A percentile compares a stretch with the other conserved stretches of the same genome.
Evolutionary conservation across 352 stramenopile species (phyloP).

Genomic region (Thalassiosira exigua): DNA sequence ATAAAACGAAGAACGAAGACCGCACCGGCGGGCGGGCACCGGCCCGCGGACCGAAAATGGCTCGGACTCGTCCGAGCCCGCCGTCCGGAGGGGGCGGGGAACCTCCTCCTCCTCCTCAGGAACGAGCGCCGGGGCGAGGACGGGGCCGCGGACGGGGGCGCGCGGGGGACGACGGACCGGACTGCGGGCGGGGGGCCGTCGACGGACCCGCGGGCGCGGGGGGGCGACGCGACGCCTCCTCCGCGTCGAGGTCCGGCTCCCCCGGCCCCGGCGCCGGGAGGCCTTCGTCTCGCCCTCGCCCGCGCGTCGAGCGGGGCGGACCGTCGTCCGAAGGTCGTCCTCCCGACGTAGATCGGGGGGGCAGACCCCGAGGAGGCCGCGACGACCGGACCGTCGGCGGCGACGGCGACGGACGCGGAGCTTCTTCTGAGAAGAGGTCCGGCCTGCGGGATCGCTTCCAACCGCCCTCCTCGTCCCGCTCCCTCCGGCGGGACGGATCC

Average conservation of each 20-base stretch:
- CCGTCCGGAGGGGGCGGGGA: conserved; percentile 42
- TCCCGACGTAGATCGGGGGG: neutral
- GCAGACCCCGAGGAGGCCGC: no score
- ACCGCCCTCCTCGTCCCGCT: no score
- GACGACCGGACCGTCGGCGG: neutral
- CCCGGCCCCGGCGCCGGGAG: no score
- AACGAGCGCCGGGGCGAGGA: conserved; percentile 1
- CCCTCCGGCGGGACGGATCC: no score
- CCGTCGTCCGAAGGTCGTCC: neutral
- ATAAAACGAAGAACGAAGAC: no score
- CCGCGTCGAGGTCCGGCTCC: no score
- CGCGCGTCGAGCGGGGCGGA: no score
- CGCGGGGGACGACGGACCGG: neutral
- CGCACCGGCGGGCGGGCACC: conserved; percentile 48
- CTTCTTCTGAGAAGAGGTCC: neutral
- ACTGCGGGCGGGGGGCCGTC: neutral
- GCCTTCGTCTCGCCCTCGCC: no score
- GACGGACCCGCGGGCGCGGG: neutral
- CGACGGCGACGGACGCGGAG: neutral
- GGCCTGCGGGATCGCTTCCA: neutral
- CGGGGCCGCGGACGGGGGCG: neutral
- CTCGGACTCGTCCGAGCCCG: conserved; percentile 54
- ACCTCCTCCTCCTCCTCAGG: conserved; percentile 61
- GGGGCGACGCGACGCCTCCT: neutral
- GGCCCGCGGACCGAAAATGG: conserved; percentile 71